Evolutionary conservation across 768 basidiomycete genomes (phyloP), one percentile per base, ranked within the genome.

Genomic region (Gloeophyllum trabeum): DNA sequence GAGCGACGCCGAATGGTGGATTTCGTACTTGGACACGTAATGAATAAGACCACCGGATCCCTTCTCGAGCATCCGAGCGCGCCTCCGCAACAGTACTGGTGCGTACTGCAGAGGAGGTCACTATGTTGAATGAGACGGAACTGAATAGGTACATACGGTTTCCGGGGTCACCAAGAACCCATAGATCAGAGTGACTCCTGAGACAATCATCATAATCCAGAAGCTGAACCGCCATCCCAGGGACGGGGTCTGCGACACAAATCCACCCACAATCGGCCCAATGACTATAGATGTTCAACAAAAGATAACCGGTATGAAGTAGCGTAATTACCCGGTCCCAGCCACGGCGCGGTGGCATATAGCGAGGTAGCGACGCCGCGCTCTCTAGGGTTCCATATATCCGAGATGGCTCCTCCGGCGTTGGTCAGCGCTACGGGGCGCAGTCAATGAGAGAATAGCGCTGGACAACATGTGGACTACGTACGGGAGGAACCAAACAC

Each of bases 181-280:
- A 3, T 65, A 49, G 20, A 71, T 43, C 16, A 73, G 60, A 16
- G 68, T 69, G 39, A 71, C 41, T 3, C 48, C 61, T 12, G 76
- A 64, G 44, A 76, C 66, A 18, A 75, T 70, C 48, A 78, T 66
- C 63, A 75, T 74, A 43, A 81, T 61, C 76, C 77, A 79, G 54
- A 81, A 81, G 41, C 73, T 72, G 51, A 75, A 76, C 28, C 69
- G 66, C 76, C 77, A 82, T 16, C 71, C 73, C 6, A 75, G 62
- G 19, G 50, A 58, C 6, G 60, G 56, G 40, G 55, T 69, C 54
- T 58, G 45, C 13, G 68, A 71, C 10, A 77, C 70, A 56, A 71
- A 79, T n/a, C 77, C 78, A 18, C 81, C 77, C 21, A 79, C 70
- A 42, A 85, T 70, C 2, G 80, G 79, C 1, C 80, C 79, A n/a